phyloP scores from a whole-genome alignment of 345 rosid species.

The Eucalyptus urophylla region DNA sequence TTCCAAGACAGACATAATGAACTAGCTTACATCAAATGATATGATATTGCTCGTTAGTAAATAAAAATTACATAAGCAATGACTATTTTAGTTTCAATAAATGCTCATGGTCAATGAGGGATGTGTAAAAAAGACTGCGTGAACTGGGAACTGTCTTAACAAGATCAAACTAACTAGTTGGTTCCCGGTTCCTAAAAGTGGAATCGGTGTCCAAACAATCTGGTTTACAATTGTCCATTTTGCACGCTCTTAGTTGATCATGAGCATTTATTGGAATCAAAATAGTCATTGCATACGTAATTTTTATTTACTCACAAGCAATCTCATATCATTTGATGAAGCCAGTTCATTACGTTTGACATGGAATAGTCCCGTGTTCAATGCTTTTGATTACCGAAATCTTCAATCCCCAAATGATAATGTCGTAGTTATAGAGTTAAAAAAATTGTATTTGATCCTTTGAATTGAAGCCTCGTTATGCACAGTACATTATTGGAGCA shows the following conservation, averaged over 20 bases:
- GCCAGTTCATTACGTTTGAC: not conserved
- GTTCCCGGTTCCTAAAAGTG: no score
- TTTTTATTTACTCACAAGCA: not conserved
- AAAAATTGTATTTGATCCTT: not conserved
- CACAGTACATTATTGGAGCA: not conserved
- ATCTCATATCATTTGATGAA: not conserved
- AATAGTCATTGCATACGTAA: not conserved
- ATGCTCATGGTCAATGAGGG: not conserved
- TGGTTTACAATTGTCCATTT: no score
- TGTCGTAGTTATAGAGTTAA: not conserved
- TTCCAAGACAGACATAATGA: not conserved
- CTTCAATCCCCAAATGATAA: not conserved
- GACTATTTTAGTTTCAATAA: not conserved
- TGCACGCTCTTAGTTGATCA: no score
- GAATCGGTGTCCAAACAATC: no score
- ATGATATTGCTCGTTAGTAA: not conserved
- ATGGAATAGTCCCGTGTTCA: fast-evolving
- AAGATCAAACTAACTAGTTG: fast-evolving
- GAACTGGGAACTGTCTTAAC: fast-evolving
- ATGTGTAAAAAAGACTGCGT: fast-evolving
- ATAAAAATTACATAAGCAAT: not conserved
- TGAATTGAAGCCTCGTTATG: not conserved
- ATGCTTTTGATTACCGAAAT: not conserved
- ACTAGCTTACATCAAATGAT: not conserved
- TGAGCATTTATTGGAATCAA: not conserved